Evolutionary conservation across 2,329 filamentous ascomycete genomes (phyloP).

Genomic region (Dactylonectria estremocensis): DNA sequence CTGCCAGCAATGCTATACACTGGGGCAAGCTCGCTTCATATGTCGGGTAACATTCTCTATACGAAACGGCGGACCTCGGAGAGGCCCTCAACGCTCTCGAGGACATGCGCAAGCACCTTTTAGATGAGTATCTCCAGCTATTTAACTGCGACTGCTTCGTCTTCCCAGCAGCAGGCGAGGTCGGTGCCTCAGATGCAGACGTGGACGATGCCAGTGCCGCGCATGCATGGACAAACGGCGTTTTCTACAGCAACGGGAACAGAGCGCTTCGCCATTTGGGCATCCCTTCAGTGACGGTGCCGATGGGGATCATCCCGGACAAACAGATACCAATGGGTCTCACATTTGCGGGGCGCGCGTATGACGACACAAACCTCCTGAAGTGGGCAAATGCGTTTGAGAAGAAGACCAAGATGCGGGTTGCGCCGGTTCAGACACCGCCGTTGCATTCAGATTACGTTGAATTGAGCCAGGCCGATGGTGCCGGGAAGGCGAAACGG

Average conservation of each 20-base stretch:
- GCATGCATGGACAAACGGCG: slow-evolving; percentile 18
- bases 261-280: slow-evolving; percentile 30
- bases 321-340: slow-evolving; percentile 31
- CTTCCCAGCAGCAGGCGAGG: slow-evolving; percentile 30
- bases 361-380: slow-evolving; percentile 20
- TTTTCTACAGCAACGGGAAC: slow-evolving; percentile 30
- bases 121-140: slow-evolving; percentile 58
- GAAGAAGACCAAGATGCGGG: slow-evolving; percentile 23
- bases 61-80: neutral
- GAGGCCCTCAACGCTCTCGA: slow-evolving; percentile 58
- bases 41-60: slow-evolving; percentile 25
- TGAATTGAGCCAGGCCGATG: neutral
- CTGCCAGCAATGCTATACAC: slow-evolving; percentile 37
- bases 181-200: slow-evolving; percentile 17
- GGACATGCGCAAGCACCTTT: slow-evolving; percentile 61
- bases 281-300: slow-evolving; percentile 26
- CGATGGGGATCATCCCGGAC: slow-evolving; percentile 27
- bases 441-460: slow-evolving; percentile 20
- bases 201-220: neutral
- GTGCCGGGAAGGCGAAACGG: neutral
- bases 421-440: slow-evolving; percentile 26
- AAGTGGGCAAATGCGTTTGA: slow-evolving; percentile 32
- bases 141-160: neutral
- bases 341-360: slow-evolving; percentile 19
- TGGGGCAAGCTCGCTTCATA: slow-evolving; percentile 40